Evolutionary conservation across 208 protist genomes (phyloP).

Genomic region (Wallacemonas collosoma): DNA sequence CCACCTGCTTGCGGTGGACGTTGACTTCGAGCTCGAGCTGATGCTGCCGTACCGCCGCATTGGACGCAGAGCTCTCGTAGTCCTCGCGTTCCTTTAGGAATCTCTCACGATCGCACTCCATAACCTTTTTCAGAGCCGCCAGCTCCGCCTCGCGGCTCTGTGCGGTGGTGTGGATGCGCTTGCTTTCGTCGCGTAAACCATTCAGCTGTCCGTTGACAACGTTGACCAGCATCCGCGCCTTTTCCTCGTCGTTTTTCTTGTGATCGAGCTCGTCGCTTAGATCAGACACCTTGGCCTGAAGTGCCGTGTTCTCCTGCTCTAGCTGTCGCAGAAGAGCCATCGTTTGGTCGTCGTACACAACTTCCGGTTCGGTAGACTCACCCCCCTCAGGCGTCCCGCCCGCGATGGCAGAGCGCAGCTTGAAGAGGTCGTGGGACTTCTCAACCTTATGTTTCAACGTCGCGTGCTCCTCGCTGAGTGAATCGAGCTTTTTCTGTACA

Average conservation of each 20-base stretch:
- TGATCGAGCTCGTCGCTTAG: slow-evolving; percentile 64
- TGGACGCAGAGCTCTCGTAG: slow-evolving; percentile 43
- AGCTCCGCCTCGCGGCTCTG: slow-evolving; percentile 46
- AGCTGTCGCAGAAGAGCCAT: slow-evolving; percentile 78
- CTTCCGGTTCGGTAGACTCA: slow-evolving; percentile 9
- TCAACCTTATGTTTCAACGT: slow-evolving; percentile 1
- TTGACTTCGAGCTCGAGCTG: slow-evolving; percentile 78
- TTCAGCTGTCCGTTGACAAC: slow-evolving; percentile 89
- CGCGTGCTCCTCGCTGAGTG: slow-evolving; percentile 12
- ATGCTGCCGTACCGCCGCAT: slow-evolving; percentile 64
- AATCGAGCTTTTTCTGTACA: slow-evolving; percentile 20
- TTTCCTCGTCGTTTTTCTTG: slow-evolving; percentile 81
- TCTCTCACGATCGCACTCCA: slow-evolving; percentile 47
- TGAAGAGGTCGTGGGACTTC: slow-evolving; percentile 19
- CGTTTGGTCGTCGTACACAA: slow-evolving; percentile 62
- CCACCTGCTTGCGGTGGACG: slow-evolving; percentile 70
- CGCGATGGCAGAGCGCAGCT: slow-evolving; percentile 24
- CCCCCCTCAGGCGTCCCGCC: background rate
- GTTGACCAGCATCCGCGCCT: slow-evolving; percentile 78
- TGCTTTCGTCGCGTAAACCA: slow-evolving; percentile 73
- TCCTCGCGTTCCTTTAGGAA: slow-evolving; percentile 38
- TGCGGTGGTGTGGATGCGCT: slow-evolving; percentile 56
- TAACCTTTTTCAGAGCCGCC: slow-evolving; percentile 45
- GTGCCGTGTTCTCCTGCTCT: slow-evolving; percentile 59
- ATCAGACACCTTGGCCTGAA: slow-evolving; percentile 44